Base-by-base conservation (phyloP, 2,329 filamentous ascomycete species). In the Beauveria varroae region DNA sequence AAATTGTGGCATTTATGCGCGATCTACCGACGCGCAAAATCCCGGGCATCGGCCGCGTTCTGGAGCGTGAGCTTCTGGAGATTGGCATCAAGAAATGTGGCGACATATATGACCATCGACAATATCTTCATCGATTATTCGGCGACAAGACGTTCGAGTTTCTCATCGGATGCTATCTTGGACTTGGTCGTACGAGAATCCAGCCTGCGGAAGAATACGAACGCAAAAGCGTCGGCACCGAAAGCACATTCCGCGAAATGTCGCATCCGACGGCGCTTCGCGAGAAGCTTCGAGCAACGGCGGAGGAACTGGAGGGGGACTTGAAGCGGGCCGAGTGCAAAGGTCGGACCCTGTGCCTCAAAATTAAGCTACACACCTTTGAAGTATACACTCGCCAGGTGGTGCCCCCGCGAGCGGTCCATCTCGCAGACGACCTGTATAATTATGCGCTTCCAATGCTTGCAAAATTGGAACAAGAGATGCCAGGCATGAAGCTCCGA, bases 341-440 rank as follows among this genome's bases (percentile, higher is more conserved):
- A 73, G 93, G 93, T 0, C 85, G 91, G n/a, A 98, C 93, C 0
- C 76, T 99, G 1, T 91, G 91, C 24, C 77, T 99, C 41, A 99
- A 99, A 73, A 82, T 97, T 65, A 99, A 99, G 72, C 77, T 98
- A 8, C 91, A 97, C 71, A 96, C 92, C 0, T 99, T 93, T 68
- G 93, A 98, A 72, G 90, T 97, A 22, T 82, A 91, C 57, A 96
- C 93, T 0, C 82, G 95, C 37, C 95, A 99, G 71, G 83, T 85
- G 6, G 84, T 89, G 3, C 82, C 87, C 2, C 88, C 90, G 0
- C 89, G 87, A 65, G 86, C 92, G 0, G 81, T 97, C 1, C 82
- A 76, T 54, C 77, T 82, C 6, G 88, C 91, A 0, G 88, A 93
- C 46, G 95, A 99, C 67, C 75, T 99, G 4, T 98, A 93, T 75